Evolutionary conservation across 1,284 basidiomycete species (phyloP).

Genomic region (Papiliotrema nemorosa): DNA sequence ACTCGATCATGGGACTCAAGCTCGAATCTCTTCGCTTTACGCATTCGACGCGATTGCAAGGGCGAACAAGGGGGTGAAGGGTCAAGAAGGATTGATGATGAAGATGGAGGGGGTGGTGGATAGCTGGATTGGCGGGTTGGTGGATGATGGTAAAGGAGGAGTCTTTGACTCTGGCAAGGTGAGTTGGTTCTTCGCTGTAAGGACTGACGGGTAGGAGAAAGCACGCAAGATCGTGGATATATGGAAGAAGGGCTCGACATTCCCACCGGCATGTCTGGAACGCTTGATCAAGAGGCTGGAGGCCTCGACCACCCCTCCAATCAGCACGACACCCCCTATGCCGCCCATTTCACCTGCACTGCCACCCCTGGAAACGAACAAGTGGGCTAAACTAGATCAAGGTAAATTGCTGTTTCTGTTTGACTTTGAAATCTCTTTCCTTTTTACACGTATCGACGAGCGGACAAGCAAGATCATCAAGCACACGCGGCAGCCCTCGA

Average conservation of each 20-base stretch:
- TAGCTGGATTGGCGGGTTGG: constrained; percentile 75
- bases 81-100: constrained; percentile 72
- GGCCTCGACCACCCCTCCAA: background rate
- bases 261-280: constrained; percentile 57
- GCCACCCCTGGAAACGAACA: constrained; percentile 3
- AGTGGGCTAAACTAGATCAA: constrained; percentile 1
- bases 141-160: constrained; percentile 55
- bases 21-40: constrained; percentile 80
- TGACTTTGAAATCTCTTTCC: background rate
- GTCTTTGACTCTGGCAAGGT: constrained; percentile 70
- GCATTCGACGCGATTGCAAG: constrained; percentile 84
- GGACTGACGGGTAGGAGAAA: constrained; percentile 70
- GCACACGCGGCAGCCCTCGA: background rate
- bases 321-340: constrained; percentile 12
- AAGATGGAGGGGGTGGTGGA: constrained; percentile 84
- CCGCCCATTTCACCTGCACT: constrained; percentile 13
- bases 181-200: constrained; percentile 51
- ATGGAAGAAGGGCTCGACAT: constrained; percentile 83
- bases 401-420: constrained; percentile 8
- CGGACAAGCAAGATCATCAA: background rate
- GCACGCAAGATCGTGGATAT: constrained; percentile 91
- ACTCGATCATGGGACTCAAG: constrained; percentile 54
- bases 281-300: constrained; percentile 12
- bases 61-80: constrained; percentile 58
- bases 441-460: background rate